These are phyloP conservation scores for Geotrichum cucujoidarum DNA, from an alignment of 1,139 yeast genomes.

Conservation along the genomic window DNA sequence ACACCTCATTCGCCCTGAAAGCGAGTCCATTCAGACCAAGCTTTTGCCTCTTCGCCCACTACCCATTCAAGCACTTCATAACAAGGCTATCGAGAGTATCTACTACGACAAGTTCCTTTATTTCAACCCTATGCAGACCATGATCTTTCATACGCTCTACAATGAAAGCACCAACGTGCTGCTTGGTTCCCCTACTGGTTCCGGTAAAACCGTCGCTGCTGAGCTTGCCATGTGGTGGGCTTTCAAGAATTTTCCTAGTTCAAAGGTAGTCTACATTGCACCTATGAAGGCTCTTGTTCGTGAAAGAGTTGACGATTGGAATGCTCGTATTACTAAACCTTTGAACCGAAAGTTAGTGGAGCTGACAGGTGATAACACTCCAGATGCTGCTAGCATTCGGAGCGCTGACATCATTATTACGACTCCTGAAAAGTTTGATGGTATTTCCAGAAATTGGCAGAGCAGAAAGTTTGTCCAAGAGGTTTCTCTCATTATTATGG, in stretches of 20 bases:
- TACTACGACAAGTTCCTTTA: constrained; percentile 66
- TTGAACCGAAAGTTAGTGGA: constrained; percentile 63
- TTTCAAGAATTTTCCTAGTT: constrained; percentile 68
- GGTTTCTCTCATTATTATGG: constrained; percentile 91
- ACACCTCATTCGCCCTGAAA: constrained; percentile 81
- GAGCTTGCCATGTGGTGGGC: constrained; percentile 98
- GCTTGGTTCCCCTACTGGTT: constrained; percentile 97
- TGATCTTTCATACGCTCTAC: constrained; percentile 88
- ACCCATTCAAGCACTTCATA: constrained; percentile 75
- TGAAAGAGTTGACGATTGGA: constrained; percentile 96
- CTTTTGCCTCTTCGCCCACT: constrained; percentile 77
- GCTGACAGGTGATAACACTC: constrained; percentile 93
- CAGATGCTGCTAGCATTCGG: constrained; percentile 79
- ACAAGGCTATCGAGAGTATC: constrained; percentile 60
- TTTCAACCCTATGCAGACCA: constrained; percentile 98
- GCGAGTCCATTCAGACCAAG: constrained; percentile 80
- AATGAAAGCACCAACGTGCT: constrained; percentile 74
- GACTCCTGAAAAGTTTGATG: constrained; percentile 97
- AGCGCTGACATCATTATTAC: constrained; percentile 91
- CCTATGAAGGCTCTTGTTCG: constrained; percentile 98
- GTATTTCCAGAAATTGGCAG: constrained; percentile 98
- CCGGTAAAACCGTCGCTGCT: constrained; percentile 96
- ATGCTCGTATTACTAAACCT: constrained; percentile 55
- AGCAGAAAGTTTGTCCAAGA: constrained; percentile 89
- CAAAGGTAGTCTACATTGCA: constrained; percentile 90